Base-by-base conservation (phyloP, 2,329 filamentous ascomycete species). In the Helotiales sp. region DNA sequence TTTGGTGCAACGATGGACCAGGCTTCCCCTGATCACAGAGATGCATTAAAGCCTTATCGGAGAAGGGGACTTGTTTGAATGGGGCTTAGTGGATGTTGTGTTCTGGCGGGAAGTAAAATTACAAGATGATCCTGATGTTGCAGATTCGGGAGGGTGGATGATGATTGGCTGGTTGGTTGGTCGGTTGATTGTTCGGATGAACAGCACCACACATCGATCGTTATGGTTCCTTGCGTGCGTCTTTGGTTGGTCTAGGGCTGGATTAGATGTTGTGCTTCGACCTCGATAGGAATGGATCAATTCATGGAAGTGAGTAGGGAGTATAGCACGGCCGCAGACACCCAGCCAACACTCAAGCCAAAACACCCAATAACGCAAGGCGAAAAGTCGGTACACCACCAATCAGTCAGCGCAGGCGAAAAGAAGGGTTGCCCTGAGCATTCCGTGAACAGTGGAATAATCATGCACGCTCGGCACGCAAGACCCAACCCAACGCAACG, bases 101-200 rank as follows among this genome's bases (percentile, higher is more conserved):
- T 10, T 52, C 37, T 2, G 6, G 49, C 24, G 26, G 49, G 24
- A 52, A 30, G 49, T 28, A 17, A 52, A 30, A 52, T 52, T 52
- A 52, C n/a, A 30, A 52, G 24, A 15, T 52, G 49, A 52, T 52
- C 49, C 49, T 52, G n/a, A 22, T 13, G 49, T 52, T 52, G 24
- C 26, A 52, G 49, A 30, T 17, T 30, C 15, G 13, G 22, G 3
- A 50, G 11, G 47, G 10, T 24, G 20, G 49, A 15, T 52, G 15
- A 26, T 52, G 49, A 52, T 52, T 52, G 49, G 49, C 1, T n/a
- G 24, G n/a, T 4, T 47, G 17, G 49, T 43, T 43, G 37, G 37
- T 17, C 6, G 37, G 2, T 15, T 52, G 49, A 45, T 6, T 45
- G 7, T 45, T 45, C 5, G 49, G 24, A 26, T 52, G 26, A 26